Conservation (phyloP, 208 protist genomes). For the Acanthamoeba healyi region DNA sequence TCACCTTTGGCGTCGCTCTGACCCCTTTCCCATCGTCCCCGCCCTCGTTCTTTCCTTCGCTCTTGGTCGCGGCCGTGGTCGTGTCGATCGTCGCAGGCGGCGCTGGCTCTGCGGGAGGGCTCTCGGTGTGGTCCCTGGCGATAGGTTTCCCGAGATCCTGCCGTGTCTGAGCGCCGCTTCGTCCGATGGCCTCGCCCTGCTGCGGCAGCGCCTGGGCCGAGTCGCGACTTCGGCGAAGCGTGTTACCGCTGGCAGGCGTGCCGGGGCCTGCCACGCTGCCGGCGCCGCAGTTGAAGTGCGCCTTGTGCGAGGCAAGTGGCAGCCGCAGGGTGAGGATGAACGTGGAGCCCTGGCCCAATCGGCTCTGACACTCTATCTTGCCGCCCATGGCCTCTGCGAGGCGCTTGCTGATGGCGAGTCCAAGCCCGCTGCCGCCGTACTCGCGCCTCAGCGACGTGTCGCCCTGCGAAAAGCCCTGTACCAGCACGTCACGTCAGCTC, state of each 20-base stretch:
- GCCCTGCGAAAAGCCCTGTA: slow-evolving; percentile 61
- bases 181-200: not conserved
- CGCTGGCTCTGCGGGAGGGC: not conserved
- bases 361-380: slow-evolving; percentile 49
- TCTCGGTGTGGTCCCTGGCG: not conserved
- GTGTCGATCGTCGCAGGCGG: too few species aligned
- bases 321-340: slow-evolving; percentile 53
- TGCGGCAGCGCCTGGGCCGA: not conserved
- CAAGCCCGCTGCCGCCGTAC: slow-evolving; percentile 60
- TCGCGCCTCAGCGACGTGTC: slow-evolving; percentile 55
- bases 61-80: not conserved
- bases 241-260: not conserved
- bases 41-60: not conserved
- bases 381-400: slow-evolving; percentile 62
- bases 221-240: not conserved
- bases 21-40: not conserved
- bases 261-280: not conserved
- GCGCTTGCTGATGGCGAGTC: slow-evolving; percentile 67
- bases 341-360: slow-evolving; percentile 8
- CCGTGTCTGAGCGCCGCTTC: not conserved
- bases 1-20: not conserved
- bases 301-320: not conserved
- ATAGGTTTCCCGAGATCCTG: not conserved
- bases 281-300: not conserved
- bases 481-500: not conserved